Base-by-base conservation (phyloP, 2,329 filamentous ascomycete genomes). In the Capronia americana region DNA sequence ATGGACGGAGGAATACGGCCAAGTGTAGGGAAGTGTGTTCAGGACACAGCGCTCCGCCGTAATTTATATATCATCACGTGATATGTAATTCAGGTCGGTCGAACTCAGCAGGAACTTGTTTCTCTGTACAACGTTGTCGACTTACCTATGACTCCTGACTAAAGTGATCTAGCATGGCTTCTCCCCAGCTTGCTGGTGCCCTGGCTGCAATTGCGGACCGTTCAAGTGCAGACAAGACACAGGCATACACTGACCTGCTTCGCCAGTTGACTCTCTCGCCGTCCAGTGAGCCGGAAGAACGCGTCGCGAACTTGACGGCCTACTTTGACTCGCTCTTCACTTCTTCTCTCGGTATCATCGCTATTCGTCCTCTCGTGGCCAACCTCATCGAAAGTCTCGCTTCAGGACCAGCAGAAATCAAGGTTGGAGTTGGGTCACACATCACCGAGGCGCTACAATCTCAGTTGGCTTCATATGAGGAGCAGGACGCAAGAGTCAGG, bases 401-500 rank as follows among this genome's bases (percentile, higher is more conserved):
- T 44, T 85, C 87, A 71, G 78, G 87, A 50, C 73, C 75, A 14
- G 64, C 79, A 17, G 87, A 90, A 66, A 81, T 89, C 68, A 90
- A 90, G 80, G 90, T 96, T 73, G 86, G 88, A 70, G 90, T 93
- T 55, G 93, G 91, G 73, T 85, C 87, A 73, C 87, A 90, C 75
- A 86, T 92, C n/a, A 85, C 96, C 50, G 80, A 84, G 58, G 82
- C 88, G 51, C 85, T 97, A 59, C 77, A 85, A 76, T 79, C 90
- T 77, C 86, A 87, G 68, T 85, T 89, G 79, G 79, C 90, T 76
- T 91, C 90, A 1, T 95, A 92, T 74, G 88, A 95, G 78, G 93
- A 98, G 77, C 92, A 96, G 78, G 88, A 91, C 73, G 91, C 90
- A 5, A 83, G 87, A 53, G 84, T 97, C 61, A 91, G 93, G 70